phyloP scores from a whole-genome alignment of 129 eudicot genomes.

The Pseudognaphalium luteoalbum region DNA sequence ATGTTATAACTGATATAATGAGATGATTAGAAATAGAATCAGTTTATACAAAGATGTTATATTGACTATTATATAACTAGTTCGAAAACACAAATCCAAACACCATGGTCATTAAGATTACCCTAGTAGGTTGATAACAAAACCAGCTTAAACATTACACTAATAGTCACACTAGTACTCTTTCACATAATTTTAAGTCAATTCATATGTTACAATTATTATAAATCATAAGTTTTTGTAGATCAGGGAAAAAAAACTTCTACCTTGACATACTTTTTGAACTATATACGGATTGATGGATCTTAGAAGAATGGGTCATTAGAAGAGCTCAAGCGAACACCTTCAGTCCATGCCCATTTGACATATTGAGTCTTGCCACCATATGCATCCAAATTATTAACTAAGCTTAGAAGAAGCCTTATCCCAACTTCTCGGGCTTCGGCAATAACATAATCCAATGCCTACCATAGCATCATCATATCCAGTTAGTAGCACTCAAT shows the following conservation, averaged over 20 bases:
- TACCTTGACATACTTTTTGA: conserved; percentile 91
- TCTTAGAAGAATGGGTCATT: conserved; percentile 89
- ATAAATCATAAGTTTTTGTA: not conserved
- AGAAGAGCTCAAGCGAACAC: conserved; percentile 81
- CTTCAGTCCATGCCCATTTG: conserved; percentile 95
- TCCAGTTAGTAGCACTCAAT: not conserved
- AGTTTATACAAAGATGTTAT: not conserved
- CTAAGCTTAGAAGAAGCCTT: conserved; percentile 75
- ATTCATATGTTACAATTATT: not conserved
- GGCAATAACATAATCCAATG: conserved; percentile 82
- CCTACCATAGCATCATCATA: conserved; percentile 40
- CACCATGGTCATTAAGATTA: too few species aligned
- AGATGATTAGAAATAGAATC: not conserved
- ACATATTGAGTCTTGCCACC: conserved; percentile 97
- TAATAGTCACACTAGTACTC: not conserved
- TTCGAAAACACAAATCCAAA: too few species aligned
- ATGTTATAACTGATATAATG: too few species aligned
- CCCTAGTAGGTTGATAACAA: too few species aligned
- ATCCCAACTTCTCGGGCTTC: conserved; percentile 74
- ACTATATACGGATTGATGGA: conserved; percentile 82
- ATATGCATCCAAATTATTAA: conserved; percentile 83
- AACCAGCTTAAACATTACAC: too few species aligned
- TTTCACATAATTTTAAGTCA: not conserved
- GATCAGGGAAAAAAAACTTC: not conserved
- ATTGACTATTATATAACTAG: too few species aligned